Evolutionary conservation across 1,139 yeast species (phyloP).

Genomic region (Citeromyces hawaiiensis): DNA sequence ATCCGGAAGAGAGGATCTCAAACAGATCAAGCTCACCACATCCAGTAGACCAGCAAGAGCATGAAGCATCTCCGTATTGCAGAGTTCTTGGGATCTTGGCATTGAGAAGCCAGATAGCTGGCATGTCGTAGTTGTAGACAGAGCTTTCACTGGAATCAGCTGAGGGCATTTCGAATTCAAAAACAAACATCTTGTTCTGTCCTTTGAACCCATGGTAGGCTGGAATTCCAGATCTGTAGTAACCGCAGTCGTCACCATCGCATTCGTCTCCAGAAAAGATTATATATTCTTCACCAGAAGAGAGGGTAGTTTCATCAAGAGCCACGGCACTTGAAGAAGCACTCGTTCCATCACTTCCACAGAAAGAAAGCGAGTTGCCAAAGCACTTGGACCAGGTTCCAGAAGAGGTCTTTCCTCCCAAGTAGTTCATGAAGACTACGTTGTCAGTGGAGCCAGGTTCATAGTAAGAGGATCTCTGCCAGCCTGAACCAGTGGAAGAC

Average conservation of each 20-base stretch:
- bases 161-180: constrained; percentile 85
- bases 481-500: constrained; percentile 31
- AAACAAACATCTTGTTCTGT: constrained; percentile 66
- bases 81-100: constrained; percentile 90
- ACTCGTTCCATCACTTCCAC: constrained; percentile 58
- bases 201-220: constrained; percentile 90
- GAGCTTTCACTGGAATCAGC: constrained; percentile 28
- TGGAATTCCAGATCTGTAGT: constrained; percentile 72
- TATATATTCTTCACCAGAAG: constrained; percentile 63
- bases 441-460: constrained; percentile 52
- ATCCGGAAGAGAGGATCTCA: constrained; percentile 68
- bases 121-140: constrained; percentile 67
- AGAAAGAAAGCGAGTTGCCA: constrained; percentile 80
- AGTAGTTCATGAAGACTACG: constrained; percentile 70
- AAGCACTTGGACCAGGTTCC: constrained; percentile 77
- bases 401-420: constrained; percentile 70
- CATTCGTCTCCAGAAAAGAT: constrained; percentile 66
- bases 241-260: constrained; percentile 62
- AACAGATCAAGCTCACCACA: constrained; percentile 95
- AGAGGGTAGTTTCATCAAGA: constrained; percentile 47
- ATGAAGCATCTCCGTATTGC: constrained; percentile 66
- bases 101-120: constrained; percentile 91
- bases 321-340: constrained; percentile 51
- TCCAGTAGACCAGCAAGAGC: constrained; percentile 95
- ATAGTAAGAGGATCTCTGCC: constrained; percentile 71